Conservation (phyloP, 768 basidiomycete species). For the Mrakia gelida region DNA sequence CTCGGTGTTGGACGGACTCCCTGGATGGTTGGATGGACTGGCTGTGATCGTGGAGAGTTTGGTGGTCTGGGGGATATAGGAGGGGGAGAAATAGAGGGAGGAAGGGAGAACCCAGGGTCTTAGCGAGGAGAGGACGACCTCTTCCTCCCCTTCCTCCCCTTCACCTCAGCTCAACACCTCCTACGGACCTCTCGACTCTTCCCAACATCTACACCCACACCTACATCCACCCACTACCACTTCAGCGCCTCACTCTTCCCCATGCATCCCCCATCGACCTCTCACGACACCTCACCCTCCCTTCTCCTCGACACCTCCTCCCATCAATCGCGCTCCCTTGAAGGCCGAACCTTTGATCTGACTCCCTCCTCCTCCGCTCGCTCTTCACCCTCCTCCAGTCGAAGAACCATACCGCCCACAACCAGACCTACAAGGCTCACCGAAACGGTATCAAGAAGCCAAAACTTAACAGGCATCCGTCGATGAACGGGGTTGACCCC, state of each 20-base stretch:
- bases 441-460: constrained; percentile 93
- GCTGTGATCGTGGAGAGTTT: background rate
- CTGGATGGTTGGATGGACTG: background rate
- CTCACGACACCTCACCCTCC: background rate
- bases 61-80: background rate
- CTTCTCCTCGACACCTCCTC: background rate
- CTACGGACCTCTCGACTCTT: background rate
- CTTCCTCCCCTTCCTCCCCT: background rate
- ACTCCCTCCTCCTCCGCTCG: constrained; percentile 1
- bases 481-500: constrained; percentile 72
- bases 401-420: constrained; percentile 61
- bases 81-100: background rate
- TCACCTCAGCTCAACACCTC: background rate
- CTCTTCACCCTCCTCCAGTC: constrained; percentile 70
- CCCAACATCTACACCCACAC: background rate
- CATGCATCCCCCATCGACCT: background rate
- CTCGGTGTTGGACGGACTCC: background rate
- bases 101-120: no score
- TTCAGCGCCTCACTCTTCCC: background rate
- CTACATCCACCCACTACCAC: background rate
- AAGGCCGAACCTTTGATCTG: constrained; percentile 12
- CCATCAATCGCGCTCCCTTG: background rate
- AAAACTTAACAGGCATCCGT: constrained; percentile 65
- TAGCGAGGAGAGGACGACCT: background rate
- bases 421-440: constrained; percentile 80